Evolutionary conservation across 257 asterid genomes (phyloP).

Genomic region (Paulownia fortunei): DNA sequence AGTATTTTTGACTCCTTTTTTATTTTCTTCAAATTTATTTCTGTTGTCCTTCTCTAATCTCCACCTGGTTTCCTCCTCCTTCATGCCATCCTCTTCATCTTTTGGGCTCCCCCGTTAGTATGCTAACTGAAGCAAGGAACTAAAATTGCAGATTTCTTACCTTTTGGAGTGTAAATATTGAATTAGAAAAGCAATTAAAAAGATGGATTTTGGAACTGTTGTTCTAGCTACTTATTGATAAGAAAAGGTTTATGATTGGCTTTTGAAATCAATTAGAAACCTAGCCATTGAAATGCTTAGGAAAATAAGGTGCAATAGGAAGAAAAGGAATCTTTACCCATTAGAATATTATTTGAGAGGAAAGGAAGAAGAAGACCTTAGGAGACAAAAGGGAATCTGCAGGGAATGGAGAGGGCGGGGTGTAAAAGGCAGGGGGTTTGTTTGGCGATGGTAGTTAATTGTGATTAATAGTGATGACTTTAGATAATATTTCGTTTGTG

Average conservation of each 20-base stretch:
- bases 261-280: background rate
- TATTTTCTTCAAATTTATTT: background rate
- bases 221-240: background rate
- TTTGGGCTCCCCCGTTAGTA: background rate
- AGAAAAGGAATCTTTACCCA: background rate
- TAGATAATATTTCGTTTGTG: slow-evolving; percentile 9
- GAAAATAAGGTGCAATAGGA: background rate
- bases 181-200: background rate
- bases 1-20: background rate
- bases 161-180: slow-evolving; percentile 5
- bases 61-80: background rate
- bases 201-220: background rate
- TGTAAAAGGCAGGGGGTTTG: background rate
- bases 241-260: background rate
- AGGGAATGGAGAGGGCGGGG: background rate
- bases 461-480: background rate
- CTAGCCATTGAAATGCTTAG: background rate
- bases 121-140: slow-evolving; percentile 12
- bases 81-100: background rate
- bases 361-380: background rate
- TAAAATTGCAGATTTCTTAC: background rate
- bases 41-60: background rate
- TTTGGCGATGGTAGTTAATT: background rate
- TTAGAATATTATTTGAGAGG: background rate
- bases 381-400: background rate